A percentile compares a stretch with the other conserved stretches of the same genome.
Conservation (phyloP, 2,329 filamentous ascomycete species). For the Talaromyces sp. region DNA sequence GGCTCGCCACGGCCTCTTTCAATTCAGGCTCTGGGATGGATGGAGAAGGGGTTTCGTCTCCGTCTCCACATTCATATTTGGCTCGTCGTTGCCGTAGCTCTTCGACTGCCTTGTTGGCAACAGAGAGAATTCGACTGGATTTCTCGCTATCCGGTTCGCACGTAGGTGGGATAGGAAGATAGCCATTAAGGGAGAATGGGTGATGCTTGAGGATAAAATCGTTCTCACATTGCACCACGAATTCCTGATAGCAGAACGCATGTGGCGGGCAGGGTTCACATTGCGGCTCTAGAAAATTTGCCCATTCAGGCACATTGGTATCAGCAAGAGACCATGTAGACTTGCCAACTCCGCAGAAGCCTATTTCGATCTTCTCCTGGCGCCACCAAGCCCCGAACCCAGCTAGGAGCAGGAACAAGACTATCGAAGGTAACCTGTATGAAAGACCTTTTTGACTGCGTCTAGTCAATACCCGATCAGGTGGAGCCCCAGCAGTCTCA, state of each 20-base stretch:
- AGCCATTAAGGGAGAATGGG: conserved; percentile 72
- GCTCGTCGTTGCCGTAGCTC: conserved; percentile 80
- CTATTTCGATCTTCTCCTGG: conserved; percentile 92
- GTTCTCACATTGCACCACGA: conserved; percentile 72
- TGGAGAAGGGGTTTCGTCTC: conserved; percentile 55
- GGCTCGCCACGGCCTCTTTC: conserved; percentile 69
- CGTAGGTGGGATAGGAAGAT: conserved; percentile 79
- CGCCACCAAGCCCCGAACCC: conserved; percentile 79
- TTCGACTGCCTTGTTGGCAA: conserved; percentile 83
- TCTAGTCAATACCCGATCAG: conserved; percentile 41
- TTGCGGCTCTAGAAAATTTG: conserved; percentile 65
- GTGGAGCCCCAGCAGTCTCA: conserved; percentile 59
- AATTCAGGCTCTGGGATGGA: conserved; percentile 66
- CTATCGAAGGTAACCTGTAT: conserved; percentile 51
- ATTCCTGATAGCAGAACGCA: conserved; percentile 77
- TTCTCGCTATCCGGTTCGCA: conserved; percentile 96
- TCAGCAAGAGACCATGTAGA: conserved; percentile 55
- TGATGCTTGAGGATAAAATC: conserved; percentile 84
- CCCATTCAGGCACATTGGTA: conserved; percentile 67
- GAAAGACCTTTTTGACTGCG: conserved; percentile 43
- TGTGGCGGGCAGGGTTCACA: conserved; percentile 90
- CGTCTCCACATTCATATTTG: conserved; percentile 82
- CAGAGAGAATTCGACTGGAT: conserved; percentile 75
- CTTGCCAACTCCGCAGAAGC: conserved; percentile 84
- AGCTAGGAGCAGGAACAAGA: conserved; percentile 64